phyloP scores from a whole-genome alignment of 2,329 filamentous ascomycete genomes.

The Daldinia sp. region DNA sequence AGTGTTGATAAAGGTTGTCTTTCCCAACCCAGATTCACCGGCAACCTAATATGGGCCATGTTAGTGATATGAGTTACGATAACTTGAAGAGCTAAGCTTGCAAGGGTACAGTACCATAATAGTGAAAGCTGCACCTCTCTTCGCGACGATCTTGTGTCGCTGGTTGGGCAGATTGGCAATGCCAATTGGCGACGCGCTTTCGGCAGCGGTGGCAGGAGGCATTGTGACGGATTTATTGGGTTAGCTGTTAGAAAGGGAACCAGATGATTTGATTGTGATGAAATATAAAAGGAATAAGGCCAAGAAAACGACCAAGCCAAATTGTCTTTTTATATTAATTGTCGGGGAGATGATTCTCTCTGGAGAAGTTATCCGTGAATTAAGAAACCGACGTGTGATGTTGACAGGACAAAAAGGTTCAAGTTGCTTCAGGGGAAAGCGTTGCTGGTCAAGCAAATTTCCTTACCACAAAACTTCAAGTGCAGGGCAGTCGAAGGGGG shows the following conservation, averaged over 20 bases:
- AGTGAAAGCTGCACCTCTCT: conserved; percentile 96
- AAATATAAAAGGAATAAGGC: conserved; percentile 2
- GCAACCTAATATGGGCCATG: conserved; percentile 75
- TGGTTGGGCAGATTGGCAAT: conserved; percentile 79
- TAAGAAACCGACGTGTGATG: conserved; percentile 33
- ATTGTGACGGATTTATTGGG: conserved; percentile 53
- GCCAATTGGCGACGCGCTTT: conserved; percentile 60
- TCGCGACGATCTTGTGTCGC: conserved; percentile 77
- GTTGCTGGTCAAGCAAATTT: conserved; percentile 50
- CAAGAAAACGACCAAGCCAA: conserved; percentile 5
- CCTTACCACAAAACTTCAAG: conserved; percentile 39
- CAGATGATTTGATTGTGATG: conserved; percentile 13
- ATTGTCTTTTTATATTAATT: neutral
- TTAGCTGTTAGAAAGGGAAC: conserved; percentile 27
- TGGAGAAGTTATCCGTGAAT: conserved; percentile 5
- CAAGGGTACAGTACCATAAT: conserved; percentile 81
- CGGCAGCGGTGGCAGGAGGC: conserved; percentile 53
- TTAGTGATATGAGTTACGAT: conserved; percentile 20
- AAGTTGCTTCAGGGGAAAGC: conserved; percentile 49
- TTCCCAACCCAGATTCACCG: conserved; percentile 97
- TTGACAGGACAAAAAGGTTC: conserved; percentile 42
- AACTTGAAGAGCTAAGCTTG: neutral
- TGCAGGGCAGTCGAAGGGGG: conserved; percentile 39
- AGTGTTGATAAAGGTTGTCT: conserved; percentile 99
- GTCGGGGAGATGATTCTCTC: conserved; percentile 14